Conservation (phyloP, 805 yeast species). For the Myxozyma nipponensis region DNA sequence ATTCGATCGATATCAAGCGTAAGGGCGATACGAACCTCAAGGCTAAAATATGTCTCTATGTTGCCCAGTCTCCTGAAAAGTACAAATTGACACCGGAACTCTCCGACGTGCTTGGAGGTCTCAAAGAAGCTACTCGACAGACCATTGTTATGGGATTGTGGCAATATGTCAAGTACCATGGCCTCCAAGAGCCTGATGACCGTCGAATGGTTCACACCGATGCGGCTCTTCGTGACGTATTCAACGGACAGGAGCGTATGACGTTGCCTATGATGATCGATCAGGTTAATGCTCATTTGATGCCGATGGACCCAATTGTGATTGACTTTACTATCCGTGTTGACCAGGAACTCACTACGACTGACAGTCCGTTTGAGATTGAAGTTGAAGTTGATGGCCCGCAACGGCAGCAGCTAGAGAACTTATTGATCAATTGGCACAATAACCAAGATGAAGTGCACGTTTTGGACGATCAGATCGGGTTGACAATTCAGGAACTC, state of each 20-base stretch:
- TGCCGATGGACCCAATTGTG: conserved; percentile 75
- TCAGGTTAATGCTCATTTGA: conserved; percentile 59
- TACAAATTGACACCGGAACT: conserved; percentile 62
- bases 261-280: conserved; percentile 71
- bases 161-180: conserved; percentile 69
- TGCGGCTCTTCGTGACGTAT: conserved; percentile 43
- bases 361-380: conserved; percentile 55
- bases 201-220: conserved; percentile 53
- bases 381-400: conserved; percentile 51
- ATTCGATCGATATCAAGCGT: conserved; percentile 84
- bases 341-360: conserved; percentile 60
- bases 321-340: conserved; percentile 74
- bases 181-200: conserved; percentile 56
- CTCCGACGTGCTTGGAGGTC: conserved; percentile 63
- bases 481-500: conserved; percentile 49
- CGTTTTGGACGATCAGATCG: conserved; percentile 44
- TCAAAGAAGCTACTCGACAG: conserved; percentile 75
- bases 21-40: conserved; percentile 63
- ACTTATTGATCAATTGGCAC: conserved; percentile 41
- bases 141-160: conserved; percentile 75
- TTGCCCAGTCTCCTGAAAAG: conserved; percentile 68
- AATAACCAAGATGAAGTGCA: conserved; percentile 42
- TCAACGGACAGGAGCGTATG: conserved; percentile 49
- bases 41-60: conserved; percentile 72
- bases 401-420: conserved; percentile 35